Evolutionary conservation across 805 yeast genomes (phyloP).

Genomic region (Myxozyma sirexii): DNA sequence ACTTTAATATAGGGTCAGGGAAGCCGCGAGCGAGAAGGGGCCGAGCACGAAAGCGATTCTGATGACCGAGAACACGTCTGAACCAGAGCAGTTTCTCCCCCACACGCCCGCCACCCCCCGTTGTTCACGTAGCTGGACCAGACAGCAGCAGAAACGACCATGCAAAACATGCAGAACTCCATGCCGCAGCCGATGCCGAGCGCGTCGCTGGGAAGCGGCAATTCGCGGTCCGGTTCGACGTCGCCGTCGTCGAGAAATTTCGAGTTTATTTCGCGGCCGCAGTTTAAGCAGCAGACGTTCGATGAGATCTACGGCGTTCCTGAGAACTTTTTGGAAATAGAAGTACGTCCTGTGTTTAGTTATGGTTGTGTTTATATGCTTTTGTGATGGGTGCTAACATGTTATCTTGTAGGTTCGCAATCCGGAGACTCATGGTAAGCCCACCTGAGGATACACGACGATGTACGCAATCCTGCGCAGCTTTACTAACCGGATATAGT

Average conservation of each 20-base stretch:
- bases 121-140: not conserved
- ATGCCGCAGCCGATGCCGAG: constrained; percentile 14
- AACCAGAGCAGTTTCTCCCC: not conserved
- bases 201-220: constrained; percentile 6
- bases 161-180: constrained; percentile 12
- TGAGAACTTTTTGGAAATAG: constrained; percentile 89
- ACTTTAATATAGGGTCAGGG: not conserved
- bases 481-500: constrained; percentile 2
- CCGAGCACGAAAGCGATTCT: not conserved
- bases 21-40: not conserved
- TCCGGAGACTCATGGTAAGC: constrained; percentile 70
- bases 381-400: no score
- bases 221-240: constrained; percentile 14
- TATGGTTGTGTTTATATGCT: not conserved
- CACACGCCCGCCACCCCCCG: not conserved
- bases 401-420: constrained; percentile 50
- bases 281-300: constrained; percentile 61
- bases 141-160: not conserved
- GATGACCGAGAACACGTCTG: not conserved
- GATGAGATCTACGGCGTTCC: constrained; percentile 91
- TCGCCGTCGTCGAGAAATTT: constrained; percentile 21
- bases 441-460: no score
- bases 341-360: constrained; percentile 51
- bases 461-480: not conserved
- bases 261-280: constrained; percentile 42